Conservation (phyloP, 805 yeast species). For the Starmerella geochares region DNA sequence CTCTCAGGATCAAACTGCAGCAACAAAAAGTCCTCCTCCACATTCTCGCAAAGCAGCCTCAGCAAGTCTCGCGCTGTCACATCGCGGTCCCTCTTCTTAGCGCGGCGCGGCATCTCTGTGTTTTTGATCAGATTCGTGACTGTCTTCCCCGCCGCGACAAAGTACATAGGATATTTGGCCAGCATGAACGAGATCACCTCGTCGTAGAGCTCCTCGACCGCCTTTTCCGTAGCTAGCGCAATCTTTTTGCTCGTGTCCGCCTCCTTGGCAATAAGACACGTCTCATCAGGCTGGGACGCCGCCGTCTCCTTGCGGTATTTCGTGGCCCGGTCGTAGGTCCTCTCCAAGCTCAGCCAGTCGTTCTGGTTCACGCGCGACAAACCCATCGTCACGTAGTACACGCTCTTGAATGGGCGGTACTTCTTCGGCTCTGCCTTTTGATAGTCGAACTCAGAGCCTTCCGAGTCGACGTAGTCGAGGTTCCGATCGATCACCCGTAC, state of each 20-base stretch:
- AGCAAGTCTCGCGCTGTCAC: slow-evolving; percentile 15
- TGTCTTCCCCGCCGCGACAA: slow-evolving; percentile 29
- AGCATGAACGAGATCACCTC: slow-evolving; percentile 35
- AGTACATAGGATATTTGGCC: slow-evolving; percentile 47
- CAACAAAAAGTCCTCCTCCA: slow-evolving; percentile 59
- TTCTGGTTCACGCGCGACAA: slow-evolving; percentile 40
- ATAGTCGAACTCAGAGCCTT: slow-evolving; percentile 14
- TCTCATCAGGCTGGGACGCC: slow-evolving; percentile 9
- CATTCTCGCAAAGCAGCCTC: slow-evolving; percentile 27
- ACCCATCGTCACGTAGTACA: slow-evolving; percentile 56
- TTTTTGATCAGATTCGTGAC: slow-evolving; percentile 19
- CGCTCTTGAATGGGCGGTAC: slow-evolving; percentile 50
- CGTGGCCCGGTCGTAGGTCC: slow-evolving; percentile 35
- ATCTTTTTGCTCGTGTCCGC: slow-evolving; percentile 9
- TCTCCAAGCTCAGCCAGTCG: slow-evolving; percentile 54
- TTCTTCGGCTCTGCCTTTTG: slow-evolving; percentile 9
- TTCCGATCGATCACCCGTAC: slow-evolving; percentile 16
- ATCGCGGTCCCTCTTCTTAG: slow-evolving; percentile 9
- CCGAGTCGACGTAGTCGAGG: slow-evolving; percentile 14
- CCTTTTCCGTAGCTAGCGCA: slow-evolving; percentile 29
- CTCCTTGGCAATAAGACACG: slow-evolving; percentile 13
- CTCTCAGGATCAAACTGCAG: slow-evolving; percentile 17
- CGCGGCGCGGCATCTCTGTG: slow-evolving; percentile 18
- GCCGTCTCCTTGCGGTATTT: slow-evolving; percentile 30
- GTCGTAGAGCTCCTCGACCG: slow-evolving; percentile 44